Base-by-base conservation (phyloP, 2,329 filamentous ascomycete species). In the Pseudogymnoascus sp. region DNA sequence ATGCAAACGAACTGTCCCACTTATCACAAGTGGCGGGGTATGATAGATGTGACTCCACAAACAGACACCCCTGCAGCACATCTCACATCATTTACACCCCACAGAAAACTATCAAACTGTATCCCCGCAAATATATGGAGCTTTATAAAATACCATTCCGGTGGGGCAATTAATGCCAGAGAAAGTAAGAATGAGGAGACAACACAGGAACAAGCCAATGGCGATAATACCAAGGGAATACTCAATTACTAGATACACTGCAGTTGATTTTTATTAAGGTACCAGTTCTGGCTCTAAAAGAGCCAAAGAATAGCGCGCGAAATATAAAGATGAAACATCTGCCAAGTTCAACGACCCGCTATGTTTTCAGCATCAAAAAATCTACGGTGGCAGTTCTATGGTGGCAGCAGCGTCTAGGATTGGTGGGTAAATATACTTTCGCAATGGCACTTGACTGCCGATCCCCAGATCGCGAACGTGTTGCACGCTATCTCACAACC, bases 391-490 rank as follows among this genome's bases (percentile, higher is more conserved):
- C n/a, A 30, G 45, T n/a, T 52, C 45, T 18, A 28, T 8, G 10
- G 23, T 5, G 41, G 26, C n/a, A 30, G 45, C 23, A 5, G 45
- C 45, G 23, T n/a, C 26, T 7, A 21, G 21, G 21, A 45, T 12
- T 15, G 23, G 45, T 30, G 45, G 23, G 45, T 28, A 52, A 48
- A 52, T 15, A 30, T 10, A 48, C n/a, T 48, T 8, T 48, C 13
- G 6, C 18, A 30, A 52, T 52, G 26, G 45, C n/a, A 52, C 4
- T 52, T 52, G 23, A 18, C n/a, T 52, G 45, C 45, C 45, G 45
- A 52, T 52, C 45, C 41, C n/a, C 30, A 7, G n/a, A 52, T 52
- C 26, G 4, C n/a, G 45, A 52, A 52, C 45, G 45, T 52, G 45
- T 30, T 52, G n/a, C 23, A 30, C 45, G 26, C 23, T n/a, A 52